A percentile compares a stretch with the other conserved stretches of the same genome.
Evolutionary conservation across 768 basidiomycete genomes (phyloP).

Genomic region (Termitomyces sp.): DNA sequence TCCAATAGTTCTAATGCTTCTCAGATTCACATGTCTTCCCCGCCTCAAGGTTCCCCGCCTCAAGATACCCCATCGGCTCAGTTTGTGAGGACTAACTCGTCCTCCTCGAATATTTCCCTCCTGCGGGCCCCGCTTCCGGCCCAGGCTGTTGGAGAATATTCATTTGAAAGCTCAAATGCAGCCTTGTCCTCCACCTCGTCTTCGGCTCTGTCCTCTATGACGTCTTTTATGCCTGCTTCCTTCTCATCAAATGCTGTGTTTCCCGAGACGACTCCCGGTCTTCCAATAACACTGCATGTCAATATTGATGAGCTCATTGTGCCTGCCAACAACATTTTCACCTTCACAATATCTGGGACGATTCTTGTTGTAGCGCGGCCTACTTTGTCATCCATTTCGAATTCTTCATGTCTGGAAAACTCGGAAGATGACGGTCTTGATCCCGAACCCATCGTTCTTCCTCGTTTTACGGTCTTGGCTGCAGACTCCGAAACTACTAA

Average conservation of each 20-base stretch:
- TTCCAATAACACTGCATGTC: slow-evolving; percentile 69
- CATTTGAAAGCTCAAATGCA: slow-evolving; percentile 57
- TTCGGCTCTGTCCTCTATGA: slow-evolving; percentile 41
- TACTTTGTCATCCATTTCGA: slow-evolving; percentile 21
- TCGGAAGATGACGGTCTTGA: slow-evolving; percentile 23
- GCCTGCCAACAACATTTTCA: slow-evolving; percentile 60
- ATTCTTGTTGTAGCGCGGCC: slow-evolving; percentile 54
- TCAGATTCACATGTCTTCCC: slow-evolving; percentile 17
- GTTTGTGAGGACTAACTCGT: slow-evolving; percentile 34
- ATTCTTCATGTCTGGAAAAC: slow-evolving; percentile 13
- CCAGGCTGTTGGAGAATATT: slow-evolving; percentile 64
- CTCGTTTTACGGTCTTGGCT: slow-evolving; percentile 66
- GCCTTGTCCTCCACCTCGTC: slow-evolving; percentile 31
- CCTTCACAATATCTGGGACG: slow-evolving; percentile 63
- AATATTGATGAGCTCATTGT: slow-evolving; percentile 77
- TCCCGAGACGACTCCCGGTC: slow-evolving; percentile 41
- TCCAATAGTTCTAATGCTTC: slow-evolving; percentile 37
- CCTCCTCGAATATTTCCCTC: slow-evolving; percentile 56
- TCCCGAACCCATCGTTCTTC: slow-evolving; percentile 54
- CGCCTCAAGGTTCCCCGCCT: slow-evolving; percentile 16
- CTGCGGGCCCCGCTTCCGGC: slow-evolving; percentile 72
- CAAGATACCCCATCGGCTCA: slow-evolving; percentile 12
- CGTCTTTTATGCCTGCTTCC: slow-evolving; percentile 45
- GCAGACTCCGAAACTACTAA: slow-evolving; percentile 60
- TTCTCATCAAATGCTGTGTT: slow-evolving; percentile 23